phyloP scores from a whole-genome alignment of 179 eudicot genomes.

The Spergularia azorica region DNA sequence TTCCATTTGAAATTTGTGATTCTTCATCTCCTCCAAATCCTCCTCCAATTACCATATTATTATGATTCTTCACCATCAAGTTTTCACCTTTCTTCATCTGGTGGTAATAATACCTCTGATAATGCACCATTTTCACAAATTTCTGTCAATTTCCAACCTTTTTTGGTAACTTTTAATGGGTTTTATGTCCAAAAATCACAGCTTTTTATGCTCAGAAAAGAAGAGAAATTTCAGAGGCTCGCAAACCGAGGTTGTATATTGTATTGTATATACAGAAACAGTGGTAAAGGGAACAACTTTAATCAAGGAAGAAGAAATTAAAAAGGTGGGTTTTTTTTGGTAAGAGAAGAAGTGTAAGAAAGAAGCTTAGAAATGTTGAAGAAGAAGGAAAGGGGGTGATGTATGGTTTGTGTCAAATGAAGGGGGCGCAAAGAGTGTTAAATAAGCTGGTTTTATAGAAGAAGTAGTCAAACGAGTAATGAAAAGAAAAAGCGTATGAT shows the following conservation, averaged over 20 bases:
- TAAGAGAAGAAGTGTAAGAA: background rate
- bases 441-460: background rate
- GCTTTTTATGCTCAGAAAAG: background rate
- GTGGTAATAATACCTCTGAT: conserved; percentile 38
- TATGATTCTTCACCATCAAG: conserved; percentile 5
- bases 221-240: background rate
- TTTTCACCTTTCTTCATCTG: conserved; percentile 34
- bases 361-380: background rate
- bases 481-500: background rate
- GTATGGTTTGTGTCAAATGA: background rate
- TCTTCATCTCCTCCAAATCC: conserved; percentile 31
- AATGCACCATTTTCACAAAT: conserved; percentile 32
- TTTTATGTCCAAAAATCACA: conserved; percentile 9
- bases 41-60: background rate
- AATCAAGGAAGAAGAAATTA: background rate
- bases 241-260: background rate
- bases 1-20: conserved; percentile 20
- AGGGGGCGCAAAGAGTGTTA: background rate
- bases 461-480: background rate
- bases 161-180: background rate
- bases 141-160: background rate
- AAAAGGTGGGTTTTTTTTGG: background rate
- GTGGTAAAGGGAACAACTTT: background rate
- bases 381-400: background rate
- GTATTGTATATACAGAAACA: background rate